phyloP scores from a whole-genome alignment of 78 protist species.

The Isochrysis galbana region DNA sequence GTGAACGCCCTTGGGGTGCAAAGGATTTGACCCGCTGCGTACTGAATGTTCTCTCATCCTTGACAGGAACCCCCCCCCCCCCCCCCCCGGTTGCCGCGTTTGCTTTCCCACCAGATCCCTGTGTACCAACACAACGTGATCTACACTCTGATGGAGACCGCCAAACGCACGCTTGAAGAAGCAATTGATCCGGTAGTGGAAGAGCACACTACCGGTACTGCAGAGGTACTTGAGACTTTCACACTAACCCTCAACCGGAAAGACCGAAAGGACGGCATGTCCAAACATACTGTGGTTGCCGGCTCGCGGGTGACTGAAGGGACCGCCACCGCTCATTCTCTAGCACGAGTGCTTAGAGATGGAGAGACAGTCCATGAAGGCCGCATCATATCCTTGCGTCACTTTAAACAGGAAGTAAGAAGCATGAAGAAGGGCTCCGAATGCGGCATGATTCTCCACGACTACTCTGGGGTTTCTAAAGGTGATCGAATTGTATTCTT shows the following conservation, averaged over 20 bases:
- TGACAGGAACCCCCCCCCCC: no score
- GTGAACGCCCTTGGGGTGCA: no score
- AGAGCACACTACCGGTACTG: background rate
- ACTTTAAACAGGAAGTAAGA: conserved; percentile 13
- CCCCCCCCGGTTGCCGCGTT: no score
- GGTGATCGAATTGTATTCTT: background rate
- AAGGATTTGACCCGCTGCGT: no score
- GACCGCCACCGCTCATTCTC: no score
- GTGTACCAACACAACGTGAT: background rate
- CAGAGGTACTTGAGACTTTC: background rate
- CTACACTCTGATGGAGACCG: background rate
- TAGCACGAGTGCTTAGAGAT: background rate
- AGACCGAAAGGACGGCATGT: background rate
- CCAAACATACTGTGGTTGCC: background rate
- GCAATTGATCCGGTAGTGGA: background rate
- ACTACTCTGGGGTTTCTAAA: background rate
- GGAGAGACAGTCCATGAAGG: background rate
- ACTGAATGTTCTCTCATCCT: no score
- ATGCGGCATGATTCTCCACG: background rate
- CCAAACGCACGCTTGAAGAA: background rate
- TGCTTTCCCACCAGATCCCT: no score
- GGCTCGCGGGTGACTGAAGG: background rate
- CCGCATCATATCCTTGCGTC: background rate
- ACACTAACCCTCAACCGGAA: background rate
- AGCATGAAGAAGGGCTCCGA: background rate